Evolutionary conservation across 2,329 filamentous ascomycete species (phyloP).

Genomic region (Taxawa tesnikishii): DNA sequence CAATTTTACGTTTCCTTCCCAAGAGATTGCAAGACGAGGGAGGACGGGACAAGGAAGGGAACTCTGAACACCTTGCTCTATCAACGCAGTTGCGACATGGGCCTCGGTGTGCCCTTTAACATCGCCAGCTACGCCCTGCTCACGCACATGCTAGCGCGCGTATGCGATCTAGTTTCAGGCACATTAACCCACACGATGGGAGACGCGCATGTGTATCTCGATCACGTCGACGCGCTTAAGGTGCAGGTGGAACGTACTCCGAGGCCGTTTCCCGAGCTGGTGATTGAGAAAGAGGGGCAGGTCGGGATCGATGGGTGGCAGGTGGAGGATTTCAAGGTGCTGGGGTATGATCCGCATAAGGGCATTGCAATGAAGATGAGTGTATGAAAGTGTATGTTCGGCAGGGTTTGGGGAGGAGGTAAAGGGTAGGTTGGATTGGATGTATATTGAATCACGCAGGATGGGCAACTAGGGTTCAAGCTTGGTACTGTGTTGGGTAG

Average conservation of each 20-base stretch:
- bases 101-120: constrained; percentile 93
- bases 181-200: constrained; percentile 93
- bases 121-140: constrained; percentile 89
- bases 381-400: constrained; percentile 47
- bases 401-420: too few relatives aligned
- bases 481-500: too few relatives aligned
- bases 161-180: constrained; percentile 71
- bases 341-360: constrained; percentile 85
- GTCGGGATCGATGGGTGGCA: constrained; percentile 85
- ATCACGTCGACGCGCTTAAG: constrained; percentile 80
- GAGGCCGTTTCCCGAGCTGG: constrained; percentile 64
- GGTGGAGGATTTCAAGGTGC: constrained; percentile 73
- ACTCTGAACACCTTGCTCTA: constrained; percentile 81
- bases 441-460: too few relatives aligned
- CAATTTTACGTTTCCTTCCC: constrained; percentile 87
- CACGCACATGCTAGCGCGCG: constrained; percentile 89
- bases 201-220: constrained; percentile 90
- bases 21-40: constrained; percentile 12
- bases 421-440: too few relatives aligned
- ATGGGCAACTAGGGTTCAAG: too few relatives aligned
- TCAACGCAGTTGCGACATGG: constrained; percentile 93
- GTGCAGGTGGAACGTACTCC: constrained; percentile 73
- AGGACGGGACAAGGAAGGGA: constrained; percentile 38
- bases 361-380: constrained; percentile 98
- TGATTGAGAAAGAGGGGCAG: constrained; percentile 54